Conservation (phyloP, 2,329 filamentous ascomycete species). For the Reticulascus tulasneorum region DNA sequence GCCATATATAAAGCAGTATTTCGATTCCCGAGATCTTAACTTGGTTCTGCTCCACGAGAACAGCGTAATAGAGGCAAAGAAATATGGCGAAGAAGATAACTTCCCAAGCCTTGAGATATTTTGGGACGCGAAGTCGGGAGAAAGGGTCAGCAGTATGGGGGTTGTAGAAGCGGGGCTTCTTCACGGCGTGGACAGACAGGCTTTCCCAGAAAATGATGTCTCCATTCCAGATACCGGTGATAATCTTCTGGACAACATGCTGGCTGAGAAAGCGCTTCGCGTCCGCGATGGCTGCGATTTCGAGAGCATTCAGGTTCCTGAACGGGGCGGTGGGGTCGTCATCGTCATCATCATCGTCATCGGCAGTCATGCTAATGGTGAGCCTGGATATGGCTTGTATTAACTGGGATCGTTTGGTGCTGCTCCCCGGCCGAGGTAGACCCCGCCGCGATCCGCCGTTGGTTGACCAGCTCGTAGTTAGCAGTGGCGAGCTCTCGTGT, state of each 20-base stretch:
- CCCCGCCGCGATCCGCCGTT: slow-evolving; percentile 15
- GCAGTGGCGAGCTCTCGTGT: slow-evolving; percentile 44
- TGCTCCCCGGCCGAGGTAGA: slow-evolving; percentile 30
- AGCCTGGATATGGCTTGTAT: slow-evolving; percentile 53
- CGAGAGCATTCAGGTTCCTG: slow-evolving; percentile 76
- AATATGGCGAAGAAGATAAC: slow-evolving; percentile 76
- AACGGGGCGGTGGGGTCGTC: slow-evolving; percentile 69
- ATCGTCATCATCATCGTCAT: slow-evolving; percentile 37
- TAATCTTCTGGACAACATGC: slow-evolving; percentile 74
- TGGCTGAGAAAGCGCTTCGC: slow-evolving; percentile 85
- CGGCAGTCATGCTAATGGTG: slow-evolving; percentile 41
- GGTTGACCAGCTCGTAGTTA: slow-evolving; percentile 28
- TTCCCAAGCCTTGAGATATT: slow-evolving; percentile 82
- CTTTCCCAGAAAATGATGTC: slow-evolving; percentile 85
- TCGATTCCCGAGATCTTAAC: slow-evolving; percentile 65
- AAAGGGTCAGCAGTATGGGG: slow-evolving; percentile 64
- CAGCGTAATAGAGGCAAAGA: slow-evolving; percentile 78
- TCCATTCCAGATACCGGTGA: slow-evolving; percentile 81
- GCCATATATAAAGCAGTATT: slow-evolving; percentile 75
- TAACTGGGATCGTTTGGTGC: slow-evolving; percentile 42
- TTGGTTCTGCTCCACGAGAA: slow-evolving; percentile 70
- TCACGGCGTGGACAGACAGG: slow-evolving; percentile 67
- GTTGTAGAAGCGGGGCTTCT: slow-evolving; percentile 75
- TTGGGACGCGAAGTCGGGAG: slow-evolving; percentile 71
- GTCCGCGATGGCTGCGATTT: slow-evolving; percentile 76